phyloP scores from a whole-genome alignment of 2,329 filamentous ascomycete genomes.

The Chaetomium strumarium region DNA sequence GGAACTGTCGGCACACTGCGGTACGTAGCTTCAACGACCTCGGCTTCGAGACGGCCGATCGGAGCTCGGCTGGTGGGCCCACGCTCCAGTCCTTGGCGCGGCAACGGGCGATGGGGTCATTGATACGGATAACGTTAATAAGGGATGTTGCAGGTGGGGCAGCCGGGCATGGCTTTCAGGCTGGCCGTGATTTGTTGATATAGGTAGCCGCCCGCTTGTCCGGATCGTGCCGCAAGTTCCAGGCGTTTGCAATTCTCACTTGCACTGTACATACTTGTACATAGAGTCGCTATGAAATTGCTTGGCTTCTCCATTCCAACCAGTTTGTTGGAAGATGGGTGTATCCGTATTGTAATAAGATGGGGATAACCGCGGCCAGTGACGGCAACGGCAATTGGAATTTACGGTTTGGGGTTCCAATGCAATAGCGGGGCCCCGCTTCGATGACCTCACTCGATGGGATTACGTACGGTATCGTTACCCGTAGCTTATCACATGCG shows the following conservation, averaged over 20 bases:
- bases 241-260: too few relatives aligned
- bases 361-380: background rate
- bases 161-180: background rate
- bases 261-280: too few relatives aligned
- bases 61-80: slow-evolving; percentile 20
- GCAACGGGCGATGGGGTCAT: background rate
- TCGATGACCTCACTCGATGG: slow-evolving; percentile 19
- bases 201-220: too few relatives aligned
- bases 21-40: slow-evolving; percentile 19
- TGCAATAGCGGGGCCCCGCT: slow-evolving; percentile 12
- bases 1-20: slow-evolving; percentile 20
- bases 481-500: slow-evolving; percentile 15
- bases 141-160: background rate
- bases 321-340: too few relatives aligned
- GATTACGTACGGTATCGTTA: background rate
- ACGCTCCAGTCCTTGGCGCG: slow-evolving; percentile 14
- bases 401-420: background rate
- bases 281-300: background rate
- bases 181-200: too few relatives aligned
- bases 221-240: too few relatives aligned
- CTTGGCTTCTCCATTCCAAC: too few relatives aligned
- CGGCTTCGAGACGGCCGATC: slow-evolving; percentile 27
- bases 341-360: too few relatives aligned
- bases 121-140: background rate
- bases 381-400: background rate